Percentiles rank a stretch among this genome's conserved stretches.
These are phyloP conservation scores for Selaginella moellendorffii DNA, from an alignment of 75 land plant genomes.

Conservation along the genomic window DNA sequence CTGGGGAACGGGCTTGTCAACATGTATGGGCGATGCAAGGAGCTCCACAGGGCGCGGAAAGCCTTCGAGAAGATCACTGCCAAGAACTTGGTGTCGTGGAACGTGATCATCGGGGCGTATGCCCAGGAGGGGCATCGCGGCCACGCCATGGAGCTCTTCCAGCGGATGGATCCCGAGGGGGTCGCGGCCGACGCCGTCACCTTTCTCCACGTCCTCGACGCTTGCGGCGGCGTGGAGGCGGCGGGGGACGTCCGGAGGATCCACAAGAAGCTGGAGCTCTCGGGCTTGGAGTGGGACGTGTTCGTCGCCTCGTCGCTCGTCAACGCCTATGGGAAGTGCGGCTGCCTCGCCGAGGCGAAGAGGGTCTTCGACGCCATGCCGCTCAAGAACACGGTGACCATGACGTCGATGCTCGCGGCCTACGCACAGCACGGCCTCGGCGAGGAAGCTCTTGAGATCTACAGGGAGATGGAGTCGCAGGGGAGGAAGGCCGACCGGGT, in stretches of 20 bases:
- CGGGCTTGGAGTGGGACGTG: background rate
- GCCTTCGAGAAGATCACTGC: background rate
- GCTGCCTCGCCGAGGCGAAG: background rate
- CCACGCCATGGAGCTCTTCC: background rate
- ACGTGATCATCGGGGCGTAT: background rate
- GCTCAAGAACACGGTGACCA: background rate
- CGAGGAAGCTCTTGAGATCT: conserved; percentile 18
- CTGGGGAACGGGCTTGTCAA: background rate
- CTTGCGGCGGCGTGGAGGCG: background rate
- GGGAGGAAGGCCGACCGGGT: conserved; percentile 28
- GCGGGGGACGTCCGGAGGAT: background rate
- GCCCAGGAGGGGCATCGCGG: background rate
- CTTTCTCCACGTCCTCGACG: background rate
- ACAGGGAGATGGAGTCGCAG: conserved; percentile 20
- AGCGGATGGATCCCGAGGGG: background rate
- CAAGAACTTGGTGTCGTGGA: background rate
- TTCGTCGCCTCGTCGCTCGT: background rate
- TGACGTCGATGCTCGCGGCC: conserved; percentile 9
- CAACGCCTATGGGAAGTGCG: background rate
- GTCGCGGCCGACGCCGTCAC: background rate
- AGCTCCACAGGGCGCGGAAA: background rate
- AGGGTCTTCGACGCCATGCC: background rate
- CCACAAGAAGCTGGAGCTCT: background rate
- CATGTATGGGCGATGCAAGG: background rate
- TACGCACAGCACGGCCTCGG: conserved; percentile 10